Evolutionary conservation across 108 stramenopile genomes (phyloP), one percentile per base, ranked within the genome.

Genomic region (Pelagomonas calceolata): DNA sequence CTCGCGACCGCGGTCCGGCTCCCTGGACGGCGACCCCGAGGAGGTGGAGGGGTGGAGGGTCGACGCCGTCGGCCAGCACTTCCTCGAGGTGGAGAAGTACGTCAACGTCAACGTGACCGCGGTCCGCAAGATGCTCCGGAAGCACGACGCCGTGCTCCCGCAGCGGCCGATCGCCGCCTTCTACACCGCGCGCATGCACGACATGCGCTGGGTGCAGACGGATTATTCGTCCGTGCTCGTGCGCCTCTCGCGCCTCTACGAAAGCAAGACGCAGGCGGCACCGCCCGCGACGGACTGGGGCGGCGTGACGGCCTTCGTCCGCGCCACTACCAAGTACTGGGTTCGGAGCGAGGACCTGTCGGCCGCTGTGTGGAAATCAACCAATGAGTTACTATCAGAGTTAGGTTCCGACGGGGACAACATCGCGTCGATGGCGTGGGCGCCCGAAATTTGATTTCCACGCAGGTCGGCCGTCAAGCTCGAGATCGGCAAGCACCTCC

Each of bases 311-410:
- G 84, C 84, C 73, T 98, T 98, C 67, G 77, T 90, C 36, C 81
- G 96, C 68, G 81, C 79, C 45, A 97, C 96, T n/a, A 91, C 90
- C 73, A 98, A 98, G 84, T 98, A 96, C 81, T 98, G 97, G 97
- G 89, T 98, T 32, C 92, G 90, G 75, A 93, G 91, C 64, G 94
- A 94, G 75, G 93, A 98, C 74, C 90, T 98, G 14, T 85, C 86
- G 21, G n/a, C n/a, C n/a, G n/a, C n/a, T n/a, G n/a, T n/a, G n/a
- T n/a, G n/a, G n/a, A n/a, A n/a, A n/a, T n/a, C n/a, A n/a, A n/a
- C n/a, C n/a, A n/a, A n/a, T n/a, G n/a, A n/a, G n/a, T n/a, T n/a
- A n/a, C n/a, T n/a, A n/a, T n/a, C n/a, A n/a, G n/a, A n/a, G n/a
- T n/a, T n/a, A n/a, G n/a, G n/a, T n/a, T n/a, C n/a, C n/a, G n/a